phyloP scores from a whole-genome alignment of 441 rosid genomes.

The Brassica hybrid region DNA sequence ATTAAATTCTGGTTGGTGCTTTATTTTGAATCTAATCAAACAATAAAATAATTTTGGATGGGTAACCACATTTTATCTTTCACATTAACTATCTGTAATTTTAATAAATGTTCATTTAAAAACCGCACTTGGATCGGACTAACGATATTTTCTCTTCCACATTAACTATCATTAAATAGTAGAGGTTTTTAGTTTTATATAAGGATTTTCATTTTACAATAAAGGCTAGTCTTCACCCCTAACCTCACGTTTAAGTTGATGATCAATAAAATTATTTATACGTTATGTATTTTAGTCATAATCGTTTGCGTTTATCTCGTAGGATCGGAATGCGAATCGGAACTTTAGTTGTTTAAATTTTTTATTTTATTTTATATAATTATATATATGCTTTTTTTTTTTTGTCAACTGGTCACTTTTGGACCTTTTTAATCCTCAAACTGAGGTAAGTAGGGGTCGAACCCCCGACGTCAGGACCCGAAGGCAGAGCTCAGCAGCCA shows the following conservation, averaged over 20 bases:
- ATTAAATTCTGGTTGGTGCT: no score
- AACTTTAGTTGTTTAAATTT: slow-evolving; percentile 6
- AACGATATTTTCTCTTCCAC: not conserved
- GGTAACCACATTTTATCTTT: not conserved
- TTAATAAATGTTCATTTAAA: not conserved
- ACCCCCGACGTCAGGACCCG: no score
- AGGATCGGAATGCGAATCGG: slow-evolving; percentile 35
- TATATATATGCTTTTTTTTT: not conserved
- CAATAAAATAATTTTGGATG: not conserved
- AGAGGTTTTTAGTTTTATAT: not conserved
- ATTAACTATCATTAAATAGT: not conserved
- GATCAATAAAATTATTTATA: slow-evolving; percentile 7
- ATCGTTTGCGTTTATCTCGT: slow-evolving; percentile 28
- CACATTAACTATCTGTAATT: not conserved
- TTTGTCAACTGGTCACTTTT: no score
- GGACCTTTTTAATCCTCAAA: no score
- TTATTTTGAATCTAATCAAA: no score
- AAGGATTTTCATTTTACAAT: no score
- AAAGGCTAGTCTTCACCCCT: not conserved
- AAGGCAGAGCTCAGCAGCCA: no score
- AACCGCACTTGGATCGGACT: slow-evolving; percentile 1
- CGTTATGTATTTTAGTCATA: slow-evolving; percentile 14
- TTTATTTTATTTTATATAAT: not conserved
- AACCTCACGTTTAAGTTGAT: not conserved
- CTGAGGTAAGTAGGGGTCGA: no score